Evolutionary conservation across 805 yeast species (phyloP).

Genomic region (Clavispora vitiphila): DNA sequence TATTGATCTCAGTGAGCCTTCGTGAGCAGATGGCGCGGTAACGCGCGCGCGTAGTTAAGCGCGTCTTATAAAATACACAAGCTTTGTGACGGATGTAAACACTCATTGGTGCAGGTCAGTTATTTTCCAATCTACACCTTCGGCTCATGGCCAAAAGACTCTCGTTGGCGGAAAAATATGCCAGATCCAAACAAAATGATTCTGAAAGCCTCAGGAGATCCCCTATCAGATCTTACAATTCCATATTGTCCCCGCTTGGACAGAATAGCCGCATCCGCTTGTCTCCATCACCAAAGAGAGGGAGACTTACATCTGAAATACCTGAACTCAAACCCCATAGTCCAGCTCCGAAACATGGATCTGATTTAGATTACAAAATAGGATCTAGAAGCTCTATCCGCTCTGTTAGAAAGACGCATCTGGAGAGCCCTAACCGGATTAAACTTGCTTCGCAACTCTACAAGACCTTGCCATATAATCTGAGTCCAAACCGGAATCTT

Average conservation of each 20-base stretch:
- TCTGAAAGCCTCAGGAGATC: not conserved
- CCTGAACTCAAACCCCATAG: not conserved
- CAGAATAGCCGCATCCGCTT: not conserved
- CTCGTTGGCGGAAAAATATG: constrained; percentile 14
- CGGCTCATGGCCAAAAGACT: constrained; percentile 9
- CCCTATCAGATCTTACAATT: not conserved
- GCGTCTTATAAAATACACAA: not conserved
- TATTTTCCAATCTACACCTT: not conserved
- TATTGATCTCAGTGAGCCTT: constrained; percentile 31
- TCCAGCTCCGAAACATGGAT: not conserved
- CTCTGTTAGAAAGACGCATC: not conserved
- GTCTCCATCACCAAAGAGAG: not conserved
- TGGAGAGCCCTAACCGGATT: not conserved
- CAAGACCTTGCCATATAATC: not conserved
- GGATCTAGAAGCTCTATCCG: not conserved
- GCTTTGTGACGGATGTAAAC: constrained; percentile 3
- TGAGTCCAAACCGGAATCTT: not conserved
- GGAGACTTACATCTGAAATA: not conserved
- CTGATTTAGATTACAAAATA: not conserved
- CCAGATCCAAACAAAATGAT: constrained; percentile 4
- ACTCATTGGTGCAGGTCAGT: not conserved
- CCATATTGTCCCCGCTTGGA: not conserved
- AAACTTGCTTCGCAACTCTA: not conserved
- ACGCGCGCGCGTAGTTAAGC: not conserved
- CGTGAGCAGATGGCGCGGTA: constrained; percentile 11